Evolutionary conservation across 805 yeast species (phyloP).

Genomic region (Wickerhamiella siamensis): DNA sequence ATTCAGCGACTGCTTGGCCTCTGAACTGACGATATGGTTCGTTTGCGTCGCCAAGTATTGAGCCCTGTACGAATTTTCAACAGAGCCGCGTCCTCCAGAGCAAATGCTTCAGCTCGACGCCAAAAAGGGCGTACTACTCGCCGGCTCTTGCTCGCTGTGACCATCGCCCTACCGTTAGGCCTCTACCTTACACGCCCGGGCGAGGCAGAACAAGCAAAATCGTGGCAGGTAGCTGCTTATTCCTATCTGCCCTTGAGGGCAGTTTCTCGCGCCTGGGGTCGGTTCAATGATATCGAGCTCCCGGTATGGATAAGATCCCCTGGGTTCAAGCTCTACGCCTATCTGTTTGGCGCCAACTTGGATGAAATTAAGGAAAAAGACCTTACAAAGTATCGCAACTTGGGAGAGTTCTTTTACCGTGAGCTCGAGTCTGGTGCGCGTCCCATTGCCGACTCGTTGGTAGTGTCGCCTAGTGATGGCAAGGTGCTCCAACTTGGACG

Average conservation of each 20-base stretch:
- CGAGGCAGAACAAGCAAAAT: slow-evolving; percentile 38
- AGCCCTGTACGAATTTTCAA: background rate
- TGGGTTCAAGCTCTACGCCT: slow-evolving; percentile 63
- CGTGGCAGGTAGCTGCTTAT: slow-evolving; percentile 85
- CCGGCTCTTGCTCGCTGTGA: background rate
- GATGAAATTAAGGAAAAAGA: slow-evolving; percentile 81
- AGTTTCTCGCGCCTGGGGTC: slow-evolving; percentile 89
- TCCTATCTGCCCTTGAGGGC: slow-evolving; percentile 84
- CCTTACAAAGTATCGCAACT: slow-evolving; percentile 55
- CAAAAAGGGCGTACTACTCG: background rate
- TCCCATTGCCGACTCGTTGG: slow-evolving; percentile 50
- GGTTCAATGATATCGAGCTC: slow-evolving; percentile 61
- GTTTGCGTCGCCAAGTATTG: background rate
- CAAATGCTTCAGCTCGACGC: background rate
- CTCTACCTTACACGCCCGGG: slow-evolving; percentile 2
- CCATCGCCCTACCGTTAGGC: slow-evolving; percentile 1
- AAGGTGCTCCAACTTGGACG: slow-evolving; percentile 72
- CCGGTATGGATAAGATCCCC: slow-evolving; percentile 84
- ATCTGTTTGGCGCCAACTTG: slow-evolving; percentile 72
- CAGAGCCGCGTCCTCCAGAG: background rate
- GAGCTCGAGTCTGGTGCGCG: slow-evolving; percentile 62
- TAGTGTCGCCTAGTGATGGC: slow-evolving; percentile 92
- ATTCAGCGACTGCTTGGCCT: background rate
- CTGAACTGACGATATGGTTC: background rate
- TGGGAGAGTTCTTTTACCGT: slow-evolving; percentile 86